Evolutionary conservation across 2,329 filamentous ascomycete genomes (phyloP).

Genomic region (Ceratocystis cubensis): DNA sequence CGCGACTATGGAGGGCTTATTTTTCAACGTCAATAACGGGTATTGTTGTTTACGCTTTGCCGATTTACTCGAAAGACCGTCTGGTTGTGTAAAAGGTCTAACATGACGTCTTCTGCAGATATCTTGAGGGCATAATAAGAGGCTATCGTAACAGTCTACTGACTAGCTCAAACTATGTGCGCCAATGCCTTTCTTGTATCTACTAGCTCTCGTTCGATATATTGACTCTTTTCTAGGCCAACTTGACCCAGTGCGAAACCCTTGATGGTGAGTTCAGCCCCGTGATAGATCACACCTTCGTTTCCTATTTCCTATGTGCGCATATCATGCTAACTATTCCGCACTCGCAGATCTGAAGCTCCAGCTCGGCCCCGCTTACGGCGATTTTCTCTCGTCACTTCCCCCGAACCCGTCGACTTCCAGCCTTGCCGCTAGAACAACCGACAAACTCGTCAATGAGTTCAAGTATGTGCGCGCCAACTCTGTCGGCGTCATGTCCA

Average conservation of each 20-base stretch:
- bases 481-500: constrained; percentile 76
- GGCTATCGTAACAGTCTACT: constrained; percentile 92
- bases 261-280: constrained; percentile 62
- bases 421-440: constrained; percentile 83
- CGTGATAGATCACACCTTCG: not conserved
- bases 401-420: constrained; percentile 96
- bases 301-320: constrained; percentile 13
- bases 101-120: constrained; percentile 41
- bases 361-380: constrained; percentile 90
- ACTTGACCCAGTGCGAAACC: constrained; percentile 93
- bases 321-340: not conserved
- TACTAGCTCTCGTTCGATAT: not conserved
- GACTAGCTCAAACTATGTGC: constrained; percentile 67
- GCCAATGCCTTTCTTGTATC: not conserved
- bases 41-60: constrained; percentile 32
- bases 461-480: constrained; percentile 95
- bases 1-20: constrained; percentile 69
- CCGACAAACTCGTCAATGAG: constrained; percentile 94
- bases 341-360: constrained; percentile 71
- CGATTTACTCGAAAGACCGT: not conserved
- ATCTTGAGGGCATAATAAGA: constrained; percentile 92
- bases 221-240: constrained; percentile 55
- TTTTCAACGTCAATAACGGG: constrained; percentile 92
- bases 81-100: not conserved
- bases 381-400: constrained; percentile 87